Percentiles rank a stretch among this genome's conserved stretches.
Evolutionary conservation across 768 basidiomycete species (phyloP).

Genomic region (Tephrocybe sp.): DNA sequence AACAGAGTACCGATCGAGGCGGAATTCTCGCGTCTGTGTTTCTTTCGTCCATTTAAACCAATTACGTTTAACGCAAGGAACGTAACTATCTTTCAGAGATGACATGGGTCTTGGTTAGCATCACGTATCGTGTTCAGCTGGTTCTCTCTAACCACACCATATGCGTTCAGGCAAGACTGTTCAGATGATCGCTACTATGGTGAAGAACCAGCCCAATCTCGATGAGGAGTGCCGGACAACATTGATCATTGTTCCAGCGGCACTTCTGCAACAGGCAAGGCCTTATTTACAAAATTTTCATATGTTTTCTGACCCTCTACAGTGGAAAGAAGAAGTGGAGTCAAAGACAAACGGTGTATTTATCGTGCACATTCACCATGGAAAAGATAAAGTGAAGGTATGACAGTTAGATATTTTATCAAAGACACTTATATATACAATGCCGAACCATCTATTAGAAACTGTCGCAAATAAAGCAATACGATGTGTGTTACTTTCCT

Average conservation of each 20-base stretch:
- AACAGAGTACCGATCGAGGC: constrained; percentile 47
- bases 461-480: constrained; percentile 43
- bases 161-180: constrained; percentile 57
- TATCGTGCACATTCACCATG: constrained; percentile 67
- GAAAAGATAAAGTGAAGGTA: constrained; percentile 62
- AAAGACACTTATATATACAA: not conserved
- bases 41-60: constrained; percentile 20
- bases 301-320: not conserved
- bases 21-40: constrained; percentile 59
- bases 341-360: constrained; percentile 64
- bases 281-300: not conserved
- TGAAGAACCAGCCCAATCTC: constrained; percentile 51
- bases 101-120: constrained; percentile 64
- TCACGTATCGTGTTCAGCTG: no score
- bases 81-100: constrained; percentile 36
- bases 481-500: constrained; percentile 38
- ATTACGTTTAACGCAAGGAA: not conserved
- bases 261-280: constrained; percentile 64
- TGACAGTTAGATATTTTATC: not conserved
- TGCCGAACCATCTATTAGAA: constrained; percentile 24
- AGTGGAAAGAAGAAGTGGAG: constrained; percentile 77
- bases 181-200: constrained; percentile 80
- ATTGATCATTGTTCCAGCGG: constrained; percentile 74
- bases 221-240: constrained; percentile 52
- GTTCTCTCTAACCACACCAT: not conserved